Base-by-base conservation (phyloP, 306 rosid genomes). In the Dalbergia cultrata region DNA sequence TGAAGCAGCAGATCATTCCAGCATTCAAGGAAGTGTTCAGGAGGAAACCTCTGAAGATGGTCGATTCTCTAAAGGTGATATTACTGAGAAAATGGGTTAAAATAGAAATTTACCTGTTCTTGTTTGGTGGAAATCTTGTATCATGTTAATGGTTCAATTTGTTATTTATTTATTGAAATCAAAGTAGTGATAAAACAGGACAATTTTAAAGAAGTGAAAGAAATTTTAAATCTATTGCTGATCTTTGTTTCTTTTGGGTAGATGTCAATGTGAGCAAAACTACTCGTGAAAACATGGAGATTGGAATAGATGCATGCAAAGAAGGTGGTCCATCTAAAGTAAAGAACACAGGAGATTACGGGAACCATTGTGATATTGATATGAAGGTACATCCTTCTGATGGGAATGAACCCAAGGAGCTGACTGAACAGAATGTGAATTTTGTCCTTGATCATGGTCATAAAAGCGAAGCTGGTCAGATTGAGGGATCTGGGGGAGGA, bases 401-500 rank as follows among this genome's bases (percentile, higher is more conserved):
- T 67, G 82, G 47, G 39, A 63, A 67, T 18, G 81, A 62, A 58
- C 50, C 80, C 54, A 70, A 78, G 77, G 89, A 75, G 69, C 83
- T 67, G 34, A 60, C 43, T 56, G 83, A 75, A 74, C 63, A 76
- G 65, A 56, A 64, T 41, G 80, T 62, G 78, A 87, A 82, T 66
- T 53, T 56, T 58, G 66, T 61, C 66, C 71, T 47, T 81, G 70
- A 75, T 65, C 80, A 73, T 69, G 65, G 52, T 74, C 76, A 53
- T 33, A 50, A 75, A 77, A 72, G 37, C 59, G 85, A 80, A 80
- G 70, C 71, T 58, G 79, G 18, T 63, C 72, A 53, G 59, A 73
- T 57, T 53, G 72, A 59, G 74, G 63, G 73, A 81, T 67, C 86
- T 31, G 81, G 53, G 76, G 89, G 77, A 73, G 87, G 80, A 81